Evolutionary conservation across 2,329 filamentous ascomycete species (phyloP).

Genomic region (Leptographium lundbergii): DNA sequence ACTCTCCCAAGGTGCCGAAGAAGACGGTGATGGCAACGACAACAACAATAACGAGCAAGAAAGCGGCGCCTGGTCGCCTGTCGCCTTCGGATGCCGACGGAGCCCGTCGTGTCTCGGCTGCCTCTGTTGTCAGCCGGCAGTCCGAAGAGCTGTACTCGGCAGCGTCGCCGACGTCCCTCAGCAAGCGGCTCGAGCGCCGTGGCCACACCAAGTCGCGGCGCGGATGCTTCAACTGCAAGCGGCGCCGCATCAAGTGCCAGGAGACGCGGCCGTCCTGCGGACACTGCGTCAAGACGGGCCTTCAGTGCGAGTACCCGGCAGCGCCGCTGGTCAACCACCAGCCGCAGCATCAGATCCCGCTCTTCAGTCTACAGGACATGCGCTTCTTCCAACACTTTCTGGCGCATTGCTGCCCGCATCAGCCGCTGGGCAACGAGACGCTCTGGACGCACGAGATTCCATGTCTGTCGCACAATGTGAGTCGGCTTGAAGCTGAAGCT

Average conservation of each 20-base stretch:
- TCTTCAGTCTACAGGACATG: slow-evolving; percentile 53
- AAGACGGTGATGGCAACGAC: not conserved
- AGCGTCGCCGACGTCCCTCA: slow-evolving; percentile 7
- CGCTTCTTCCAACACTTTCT: slow-evolving; percentile 58
- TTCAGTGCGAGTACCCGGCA: slow-evolving; percentile 50
- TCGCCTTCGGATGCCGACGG: not conserved
- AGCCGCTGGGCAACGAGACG: slow-evolving; percentile 51
- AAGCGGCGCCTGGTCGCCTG: not conserved
- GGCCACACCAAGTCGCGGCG: slow-evolving; percentile 54
- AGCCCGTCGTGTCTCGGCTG: not conserved
- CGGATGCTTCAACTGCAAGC: slow-evolving; percentile 57
- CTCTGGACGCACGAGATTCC: slow-evolving; percentile 58
- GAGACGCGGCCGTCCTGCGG: slow-evolving; percentile 51
- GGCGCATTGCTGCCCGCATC: slow-evolving; percentile 46
- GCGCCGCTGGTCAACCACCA: slow-evolving; percentile 37
- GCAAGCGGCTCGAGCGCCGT: slow-evolving; percentile 37
- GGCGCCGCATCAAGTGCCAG: slow-evolving; percentile 55
- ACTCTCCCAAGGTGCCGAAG: not conserved
- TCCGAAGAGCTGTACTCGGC: not conserved
- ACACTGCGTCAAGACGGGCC: slow-evolving; percentile 48
- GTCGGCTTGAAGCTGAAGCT: slow-evolving; percentile 14
- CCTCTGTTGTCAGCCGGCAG: not conserved
- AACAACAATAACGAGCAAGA: not conserved
- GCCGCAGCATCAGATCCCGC: slow-evolving; percentile 44
- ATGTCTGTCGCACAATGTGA: slow-evolving; percentile 51